Evolutionary conservation across 2,329 filamentous ascomycete species (phyloP), one percentile per base, ranked within the genome.

Genomic region (Nothophoma quercina): DNA sequence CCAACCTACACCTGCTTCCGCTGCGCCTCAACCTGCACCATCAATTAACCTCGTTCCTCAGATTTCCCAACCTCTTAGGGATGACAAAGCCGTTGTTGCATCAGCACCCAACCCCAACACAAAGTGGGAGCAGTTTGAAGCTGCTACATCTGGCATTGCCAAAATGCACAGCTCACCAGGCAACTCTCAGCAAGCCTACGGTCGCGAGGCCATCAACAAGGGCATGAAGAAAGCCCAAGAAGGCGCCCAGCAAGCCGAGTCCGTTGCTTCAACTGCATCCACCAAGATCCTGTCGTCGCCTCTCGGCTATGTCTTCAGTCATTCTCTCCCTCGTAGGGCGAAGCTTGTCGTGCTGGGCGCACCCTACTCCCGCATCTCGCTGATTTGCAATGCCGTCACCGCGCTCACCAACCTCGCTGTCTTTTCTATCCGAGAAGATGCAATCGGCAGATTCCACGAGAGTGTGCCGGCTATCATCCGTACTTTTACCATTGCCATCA

Each of bases 391-490:
- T 68, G 88, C 90, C 1, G 81, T 87, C n/a, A 85, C 86, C 53
- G 84, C 88, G 0, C 77, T 95, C 30, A 85, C 85, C 10, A 81
- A 83, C 41, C 80, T 98, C 22, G 84, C 90, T 0, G 83, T 91
- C 4, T 83, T 84, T 56, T 93, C 89, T 72, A 76, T 97, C 46
- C 78, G 79, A 3, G 93, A 98, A 73, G 93, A 98, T 70, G 83
- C 83, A 38, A 95, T 87, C 68, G 93, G 93, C 12, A 89, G 90
- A 62, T 93, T 96, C n/a, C 88, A 96, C 60, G 82, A 86, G 34
- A 90, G 95, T 59, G 86, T 98, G 2, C 85, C 89, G 1, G 77
- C 77, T 40, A 87, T 96, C 50, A 85, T 97, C 42, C 84, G 88
- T 38, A 85, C 86, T 1, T 84, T 96, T 55, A 93, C 90, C 0